Conservation (phyloP, 129 eudicot species). For the Sambucus nigra region DNA sequence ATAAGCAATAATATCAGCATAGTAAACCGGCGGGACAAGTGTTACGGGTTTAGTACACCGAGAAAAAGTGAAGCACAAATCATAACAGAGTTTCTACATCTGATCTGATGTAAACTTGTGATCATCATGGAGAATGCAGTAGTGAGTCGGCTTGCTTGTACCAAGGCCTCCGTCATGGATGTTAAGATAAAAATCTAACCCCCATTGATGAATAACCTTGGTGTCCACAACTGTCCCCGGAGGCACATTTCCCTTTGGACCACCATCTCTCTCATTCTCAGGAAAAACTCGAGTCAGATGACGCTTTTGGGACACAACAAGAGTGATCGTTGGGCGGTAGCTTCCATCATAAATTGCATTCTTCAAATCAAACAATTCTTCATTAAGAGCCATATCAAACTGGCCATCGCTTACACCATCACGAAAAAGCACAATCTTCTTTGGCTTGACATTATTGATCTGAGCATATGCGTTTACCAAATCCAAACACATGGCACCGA, state of each 20-base stretch:
- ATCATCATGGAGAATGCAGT: slow-evolving; percentile 54
- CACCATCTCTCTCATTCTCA: slow-evolving; percentile 16
- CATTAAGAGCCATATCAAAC: slow-evolving; percentile 57
- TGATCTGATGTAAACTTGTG: slow-evolving; percentile 37
- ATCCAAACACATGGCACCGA: slow-evolving; percentile 45
- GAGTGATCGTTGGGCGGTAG: slow-evolving; percentile 52
- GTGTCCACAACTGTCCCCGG: slow-evolving; percentile 83
- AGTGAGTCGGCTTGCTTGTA: slow-evolving; percentile 76
- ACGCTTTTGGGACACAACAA: slow-evolving; percentile 64
- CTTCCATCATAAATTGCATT: slow-evolving; percentile 27
- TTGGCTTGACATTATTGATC: slow-evolving; percentile 37
- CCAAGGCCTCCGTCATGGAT: slow-evolving; percentile 66
- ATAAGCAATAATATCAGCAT: slow-evolving; percentile 68
- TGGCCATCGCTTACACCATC: slow-evolving; percentile 78
- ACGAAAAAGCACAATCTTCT: slow-evolving; percentile 52
- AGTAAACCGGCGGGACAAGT: slow-evolving; percentile 64
- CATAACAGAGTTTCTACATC: slow-evolving; percentile 43
- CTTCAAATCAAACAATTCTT: slow-evolving; percentile 47
- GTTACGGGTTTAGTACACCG: slow-evolving; percentile 68
- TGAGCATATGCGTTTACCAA: slow-evolving; percentile 34
- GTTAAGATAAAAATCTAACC: slow-evolving; percentile 61
- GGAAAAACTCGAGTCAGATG: slow-evolving; percentile 63
- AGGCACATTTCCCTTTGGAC: slow-evolving; percentile 29
- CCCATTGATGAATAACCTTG: slow-evolving; percentile 33
- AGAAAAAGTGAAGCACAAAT: slow-evolving; percentile 59